Evolutionary conservation across 768 basidiomycete genomes (phyloP), one percentile per base, ranked within the genome.

Genomic region (Mycena capillaripes): DNA sequence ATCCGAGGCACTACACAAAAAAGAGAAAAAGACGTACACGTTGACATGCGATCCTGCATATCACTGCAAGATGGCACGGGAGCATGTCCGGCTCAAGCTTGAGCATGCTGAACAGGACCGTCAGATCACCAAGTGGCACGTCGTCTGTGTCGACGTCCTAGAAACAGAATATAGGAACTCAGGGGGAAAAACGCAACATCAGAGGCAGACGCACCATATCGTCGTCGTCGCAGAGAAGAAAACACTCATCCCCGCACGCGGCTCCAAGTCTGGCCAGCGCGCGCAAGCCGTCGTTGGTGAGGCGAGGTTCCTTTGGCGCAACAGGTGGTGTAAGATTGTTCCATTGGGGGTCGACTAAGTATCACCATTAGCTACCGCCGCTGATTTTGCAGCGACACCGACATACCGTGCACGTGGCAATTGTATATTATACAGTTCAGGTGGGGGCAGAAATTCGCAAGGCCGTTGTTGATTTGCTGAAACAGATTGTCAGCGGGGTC

Each of bases 21-120:
- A n/a, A n/a, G n/a, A n/a, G n/a, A n/a, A n/a, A n/a, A n/a, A n/a
- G n/a, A n/a, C n/a, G n/a, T n/a, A n/a, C 89, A 79, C 90, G 83
- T 32, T 79, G 78, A 67, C 90, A 91, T 12, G 84, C 82, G 69
- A 83, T 87, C 14, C 84, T 81, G 56, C 86, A 87, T 34, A 90
- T 83, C 1, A 80, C 71, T 23, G 89, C 86, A 30, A 91, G 71
- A 71, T 88, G 82, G 70, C 90, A 91, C 0, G 89, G 89, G 21
- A 77, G 72, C 25, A 84, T 69, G 65, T 90, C 85, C 10, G 90
- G 88, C 14, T 82, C 77, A 32, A 88, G 74, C 17, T 81, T 82
- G 12, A 91, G 76, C 0, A 88, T 68, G 38, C 82, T 82, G 17
- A 75, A 56, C 1, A 89, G 77, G 2, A 77, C 71, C 4, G 76